Evolutionary conservation across 164 flowering plant species (phyloP), one percentile per base, ranked within the genome.

Genomic region (Protea cynaroides): DNA sequence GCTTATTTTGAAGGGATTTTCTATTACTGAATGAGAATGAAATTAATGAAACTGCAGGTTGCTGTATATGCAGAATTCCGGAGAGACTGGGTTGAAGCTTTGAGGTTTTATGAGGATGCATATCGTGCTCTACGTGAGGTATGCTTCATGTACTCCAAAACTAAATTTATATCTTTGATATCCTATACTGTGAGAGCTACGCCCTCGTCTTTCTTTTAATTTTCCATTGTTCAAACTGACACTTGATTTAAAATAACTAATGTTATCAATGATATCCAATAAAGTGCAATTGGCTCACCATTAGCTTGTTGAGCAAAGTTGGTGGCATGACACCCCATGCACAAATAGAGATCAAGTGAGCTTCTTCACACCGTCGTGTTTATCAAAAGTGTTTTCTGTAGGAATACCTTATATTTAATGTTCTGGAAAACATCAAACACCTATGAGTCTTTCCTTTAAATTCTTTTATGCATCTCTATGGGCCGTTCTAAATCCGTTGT

Each of bases 21-120:
- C 18, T 56, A 57, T 62, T 65, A 22, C 38, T 23, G 25, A 38
- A 46, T 58, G 4, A 23, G 17, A 72, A 58, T 56, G 17, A 65
- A 69, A 53, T 59, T 57, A 67, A 55, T 78, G 1, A 71, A 72
- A 71, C 58, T 76, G 66, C 77, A 94, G 99, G 96, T 84, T 80
- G 96, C 97, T 65, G 92, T 95, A 50, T 90, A 83, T 77, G 99
- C 98, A 65, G 99, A 92, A 76, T 92, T 92, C 65, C 88, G 90
- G 4, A 84, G 98, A 71, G 99, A 95, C 60, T 95, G 98, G 99
- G 85, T 64, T 72, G 99, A 92, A 78, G 98, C 97, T 56, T 75
- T 95, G 74, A 80, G 81, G 75, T 79, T 80, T 60, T 95, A 95
- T 76, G 96, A 95, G 76, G 97, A 95, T 61, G 97, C 90, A 25